A percentile compares a stretch with the other conserved stretches of the same genome.
phyloP scores from a whole-genome alignment of 192 early-diverging fungal genomes.

The Gaertneriomyces semiglobifer region DNA sequence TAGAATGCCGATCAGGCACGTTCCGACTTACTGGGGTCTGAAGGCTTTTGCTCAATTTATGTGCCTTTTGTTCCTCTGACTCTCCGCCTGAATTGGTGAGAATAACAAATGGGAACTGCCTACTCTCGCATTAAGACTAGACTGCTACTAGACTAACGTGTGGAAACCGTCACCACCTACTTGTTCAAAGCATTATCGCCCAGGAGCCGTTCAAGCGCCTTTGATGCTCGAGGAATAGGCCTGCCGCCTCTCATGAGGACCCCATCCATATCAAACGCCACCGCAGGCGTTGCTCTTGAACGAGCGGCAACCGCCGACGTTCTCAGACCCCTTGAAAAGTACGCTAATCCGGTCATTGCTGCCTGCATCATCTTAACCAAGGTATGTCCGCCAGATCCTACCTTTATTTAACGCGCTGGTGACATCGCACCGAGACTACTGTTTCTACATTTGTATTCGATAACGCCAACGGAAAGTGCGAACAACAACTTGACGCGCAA shows the following conservation, averaged over 20 bases:
- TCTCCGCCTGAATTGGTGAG: conserved; percentile 30
- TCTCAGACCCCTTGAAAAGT: no score
- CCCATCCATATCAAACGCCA: conserved; percentile 33
- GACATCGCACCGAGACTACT: no score
- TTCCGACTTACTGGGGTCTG: neutral
- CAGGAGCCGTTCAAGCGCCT: conserved; percentile 11
- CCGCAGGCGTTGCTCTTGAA: neutral
- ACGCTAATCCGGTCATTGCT: no score
- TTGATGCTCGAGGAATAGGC: conserved; percentile 11
- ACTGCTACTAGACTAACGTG: neutral
- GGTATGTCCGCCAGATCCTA: no score
- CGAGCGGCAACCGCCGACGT: no score
- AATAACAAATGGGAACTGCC: conserved; percentile 15
- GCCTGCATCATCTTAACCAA: no score
- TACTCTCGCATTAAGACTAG: neutral
- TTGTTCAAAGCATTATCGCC: conserved; percentile 23
- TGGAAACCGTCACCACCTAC: neutral
- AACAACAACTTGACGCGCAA: neutral
- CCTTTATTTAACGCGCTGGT: no score
- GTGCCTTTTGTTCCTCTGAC: conserved; percentile 15
- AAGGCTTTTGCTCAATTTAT: conserved; percentile 4
- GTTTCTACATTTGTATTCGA: no score
- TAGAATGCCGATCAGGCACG: no score
- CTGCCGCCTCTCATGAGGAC: conserved; percentile 23
- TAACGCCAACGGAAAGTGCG: no score